These are phyloP conservation scores for Kazachstania sp. DNA, from an alignment of 1,139 yeast species.

Conservation along the genomic window DNA sequence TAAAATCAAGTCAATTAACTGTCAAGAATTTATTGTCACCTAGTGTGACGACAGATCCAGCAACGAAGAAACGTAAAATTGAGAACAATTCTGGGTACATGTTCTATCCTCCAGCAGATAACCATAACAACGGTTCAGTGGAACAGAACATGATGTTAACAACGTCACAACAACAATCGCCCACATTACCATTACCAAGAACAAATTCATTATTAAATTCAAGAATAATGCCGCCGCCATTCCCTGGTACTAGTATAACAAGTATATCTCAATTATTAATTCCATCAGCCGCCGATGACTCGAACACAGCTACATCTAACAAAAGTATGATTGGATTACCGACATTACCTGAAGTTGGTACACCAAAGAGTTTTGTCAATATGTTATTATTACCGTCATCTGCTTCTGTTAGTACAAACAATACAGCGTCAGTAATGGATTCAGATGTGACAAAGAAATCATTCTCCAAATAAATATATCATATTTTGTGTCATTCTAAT, in stretches of 20 bases:
- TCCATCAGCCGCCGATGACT: background rate
- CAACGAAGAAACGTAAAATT: background rate
- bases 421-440: background rate
- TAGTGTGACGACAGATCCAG: background rate
- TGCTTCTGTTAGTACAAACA: background rate
- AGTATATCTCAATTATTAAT: conserved; percentile 4
- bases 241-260: conserved; percentile 3
- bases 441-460: background rate
- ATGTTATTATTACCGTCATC: conserved; percentile 6
- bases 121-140: background rate
- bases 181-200: background rate
- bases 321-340: background rate
- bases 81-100: background rate
- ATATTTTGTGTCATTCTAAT: too few species aligned
- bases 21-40: conserved; percentile 3
- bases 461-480: background rate
- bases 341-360: conserved; percentile 2
- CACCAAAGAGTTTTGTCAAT: conserved; percentile 10
- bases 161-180: background rate
- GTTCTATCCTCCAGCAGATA: background rate
- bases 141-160: background rate
- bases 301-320: background rate
- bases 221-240: background rate
- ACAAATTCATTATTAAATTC: background rate
- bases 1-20: background rate